Evolutionary conservation across 2,329 filamentous ascomycete species (phyloP).

Genomic region (Corinectria fuckeliana): DNA sequence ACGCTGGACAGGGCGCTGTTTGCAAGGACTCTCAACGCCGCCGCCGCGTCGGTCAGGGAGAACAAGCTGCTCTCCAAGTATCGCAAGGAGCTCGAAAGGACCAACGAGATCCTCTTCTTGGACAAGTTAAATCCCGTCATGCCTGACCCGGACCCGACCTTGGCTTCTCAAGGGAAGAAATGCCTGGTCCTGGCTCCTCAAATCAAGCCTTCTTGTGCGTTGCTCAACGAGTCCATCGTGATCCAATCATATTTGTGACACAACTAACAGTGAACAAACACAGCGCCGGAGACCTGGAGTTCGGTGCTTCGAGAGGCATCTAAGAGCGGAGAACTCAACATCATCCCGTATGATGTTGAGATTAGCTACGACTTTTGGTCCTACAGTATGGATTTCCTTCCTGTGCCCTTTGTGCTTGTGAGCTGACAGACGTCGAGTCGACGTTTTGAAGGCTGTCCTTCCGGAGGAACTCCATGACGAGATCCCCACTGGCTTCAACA

Average conservation of each 20-base stretch:
- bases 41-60: slow-evolving; percentile 80
- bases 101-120: slow-evolving; percentile 68
- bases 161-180: slow-evolving; percentile 63
- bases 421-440: slow-evolving; percentile 57
- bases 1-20: slow-evolving; percentile 86
- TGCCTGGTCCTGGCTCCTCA: slow-evolving; percentile 66
- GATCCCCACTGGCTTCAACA: slow-evolving; percentile 84
- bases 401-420: neutral
- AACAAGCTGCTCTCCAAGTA: slow-evolving; percentile 76
- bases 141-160: slow-evolving; percentile 63
- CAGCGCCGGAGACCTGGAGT: slow-evolving; percentile 75
- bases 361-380: slow-evolving; percentile 88
- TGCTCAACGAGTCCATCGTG: neutral
- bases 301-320: slow-evolving; percentile 71
- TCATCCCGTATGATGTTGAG: slow-evolving; percentile 77
- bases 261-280: slow-evolving; percentile 16
- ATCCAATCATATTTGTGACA: neutral
- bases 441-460: slow-evolving; percentile 82
- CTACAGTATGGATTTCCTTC: slow-evolving; percentile 64
- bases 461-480: slow-evolving; percentile 82
- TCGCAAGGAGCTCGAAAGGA: slow-evolving; percentile 69
- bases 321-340: slow-evolving; percentile 68
- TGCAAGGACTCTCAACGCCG: slow-evolving; percentile 74
- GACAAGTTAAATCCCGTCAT: slow-evolving; percentile 70
- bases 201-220: slow-evolving; percentile 60